Percentiles rank a stretch among this genome's conserved stretches.
Evolutionary conservation across 805 yeast species (phyloP).

Genomic region (Yamadazyma philogaea): DNA sequence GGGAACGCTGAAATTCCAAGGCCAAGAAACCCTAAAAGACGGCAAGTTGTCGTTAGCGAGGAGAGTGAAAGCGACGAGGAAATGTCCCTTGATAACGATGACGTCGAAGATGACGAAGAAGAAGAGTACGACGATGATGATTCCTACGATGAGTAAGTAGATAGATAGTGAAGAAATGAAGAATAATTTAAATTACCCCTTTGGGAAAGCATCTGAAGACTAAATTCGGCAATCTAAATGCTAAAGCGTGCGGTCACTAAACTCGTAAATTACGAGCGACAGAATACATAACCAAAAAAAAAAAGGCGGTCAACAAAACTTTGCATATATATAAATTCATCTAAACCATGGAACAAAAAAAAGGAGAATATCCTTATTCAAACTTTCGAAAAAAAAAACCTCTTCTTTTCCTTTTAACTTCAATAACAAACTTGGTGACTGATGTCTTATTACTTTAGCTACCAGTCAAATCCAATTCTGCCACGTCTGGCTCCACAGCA

Average conservation of each 20-base stretch:
- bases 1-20: constrained; percentile 3
- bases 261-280: constrained; percentile 8
- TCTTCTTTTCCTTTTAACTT: background rate
- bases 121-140: constrained; percentile 2
- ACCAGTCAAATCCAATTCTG: constrained; percentile 4
- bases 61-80: constrained; percentile 10
- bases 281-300: background rate
- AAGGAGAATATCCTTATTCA: too few species aligned
- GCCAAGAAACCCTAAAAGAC: constrained; percentile 11
- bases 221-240: too few species aligned
- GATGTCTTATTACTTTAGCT: background rate
- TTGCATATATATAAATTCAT: background rate
- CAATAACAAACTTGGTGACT: background rate
- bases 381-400: too few species aligned
- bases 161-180: too few species aligned
- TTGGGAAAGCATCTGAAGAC: too few species aligned
- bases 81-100: constrained; percentile 5
- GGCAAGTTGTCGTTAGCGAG: constrained; percentile 1
- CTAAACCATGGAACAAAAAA: background rate
- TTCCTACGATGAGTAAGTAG: constrained; percentile 6
- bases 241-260: constrained; percentile 4
- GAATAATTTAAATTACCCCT: too few species aligned
- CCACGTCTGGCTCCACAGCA: constrained; percentile 14
- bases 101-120: constrained; percentile 1
- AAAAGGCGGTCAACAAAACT: background rate